Base-by-base conservation (phyloP, 345 rosid genomes). In the Gossypium stocksii region DNA sequence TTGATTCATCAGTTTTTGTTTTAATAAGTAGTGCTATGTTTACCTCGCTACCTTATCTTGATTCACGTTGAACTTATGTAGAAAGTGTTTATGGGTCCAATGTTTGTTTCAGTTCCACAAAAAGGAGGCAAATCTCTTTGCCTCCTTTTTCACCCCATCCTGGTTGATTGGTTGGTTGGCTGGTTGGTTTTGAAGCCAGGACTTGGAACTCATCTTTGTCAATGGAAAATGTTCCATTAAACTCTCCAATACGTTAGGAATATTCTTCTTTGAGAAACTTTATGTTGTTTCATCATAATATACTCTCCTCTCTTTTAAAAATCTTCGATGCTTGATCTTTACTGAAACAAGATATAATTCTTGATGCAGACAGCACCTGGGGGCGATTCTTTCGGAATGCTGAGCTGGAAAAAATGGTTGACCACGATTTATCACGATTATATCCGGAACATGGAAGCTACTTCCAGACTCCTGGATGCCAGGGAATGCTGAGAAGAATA, bases 391-490 rank as follows among this genome's bases (percentile, higher is more conserved):
- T 93, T 79, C 91, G 93, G 25, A 91, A 87, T 77, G 98, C 97
- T 11, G 98, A 93, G 86, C 82, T 95, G 74, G 99, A 93, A 81
- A 95, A 90, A 83, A 93, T 92, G 72, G 88, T 95, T 70, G 98
- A 93, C 82, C 92, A 93, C 78, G 99, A 95, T 82, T 85, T 95
- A 14, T 87, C 97, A 0, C 90, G 99, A 58, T 85, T 95, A 73
- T 95, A 95, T 86, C 98, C 98, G 0, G 98, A 91, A 79, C 97
- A 93, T 74, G 93, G 92, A 74, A 93, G 88, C 70, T 95, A 88
- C 88, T 95, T 95, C 71, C 99, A 95, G 84, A 89, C 99, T 61
- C 88, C 94, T 63, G 96, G 94, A 53, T 95, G 98, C 79, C 99
- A 95, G 85, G 97, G 99, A 52, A 88, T 95, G 91, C 76, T 95